A percentile compares a stretch with the other conserved stretches of the same genome.
phyloP scores from a whole-genome alignment of 2,329 filamentous ascomycete species.

The Xylariaceae sp. region DNA sequence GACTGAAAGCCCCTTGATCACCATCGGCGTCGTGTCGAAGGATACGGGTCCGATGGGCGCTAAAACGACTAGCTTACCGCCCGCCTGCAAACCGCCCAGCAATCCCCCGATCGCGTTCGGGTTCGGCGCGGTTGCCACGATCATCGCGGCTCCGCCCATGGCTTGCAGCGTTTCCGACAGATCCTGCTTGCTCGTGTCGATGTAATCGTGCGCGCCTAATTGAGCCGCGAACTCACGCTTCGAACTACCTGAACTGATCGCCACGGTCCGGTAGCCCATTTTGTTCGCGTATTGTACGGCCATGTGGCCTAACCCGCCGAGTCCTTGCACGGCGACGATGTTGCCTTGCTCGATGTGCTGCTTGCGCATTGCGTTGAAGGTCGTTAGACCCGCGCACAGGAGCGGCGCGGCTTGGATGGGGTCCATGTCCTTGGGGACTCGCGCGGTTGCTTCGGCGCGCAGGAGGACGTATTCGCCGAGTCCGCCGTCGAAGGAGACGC shows the following conservation, averaged over 20 bases:
- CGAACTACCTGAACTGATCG: constrained; percentile 58
- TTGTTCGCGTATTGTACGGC: constrained; percentile 69
- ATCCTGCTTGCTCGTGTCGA: constrained; percentile 51
- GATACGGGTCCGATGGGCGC: constrained; percentile 45
- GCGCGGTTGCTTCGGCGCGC: constrained; percentile 55
- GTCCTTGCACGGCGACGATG: constrained; percentile 58
- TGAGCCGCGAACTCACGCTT: constrained; percentile 63
- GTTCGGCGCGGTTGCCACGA: constrained; percentile 60
- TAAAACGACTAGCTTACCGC: constrained; percentile 57
- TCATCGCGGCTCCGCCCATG: constrained; percentile 56
- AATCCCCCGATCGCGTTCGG: constrained; percentile 49
- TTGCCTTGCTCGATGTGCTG: constrained; percentile 47
- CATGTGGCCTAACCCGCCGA: constrained; percentile 72
- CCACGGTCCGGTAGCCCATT: constrained; percentile 71
- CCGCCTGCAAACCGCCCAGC: constrained; percentile 46
- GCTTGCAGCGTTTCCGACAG: constrained; percentile 44
- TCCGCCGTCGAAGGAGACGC: constrained; percentile 61
- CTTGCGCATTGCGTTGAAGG: constrained; percentile 55
- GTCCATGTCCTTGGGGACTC: constrained; percentile 48
- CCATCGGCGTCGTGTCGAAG: constrained; percentile 40
- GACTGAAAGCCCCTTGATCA: constrained; percentile 52
- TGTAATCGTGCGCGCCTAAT: constrained; percentile 57
- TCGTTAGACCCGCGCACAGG: constrained; percentile 61
- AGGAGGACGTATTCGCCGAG: constrained; percentile 60
- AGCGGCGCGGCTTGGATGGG: constrained; percentile 53